These are phyloP conservation scores for Scorias spongiosa DNA, from an alignment of 2,329 filamentous ascomycete species.

Conservation along the genomic window DNA sequence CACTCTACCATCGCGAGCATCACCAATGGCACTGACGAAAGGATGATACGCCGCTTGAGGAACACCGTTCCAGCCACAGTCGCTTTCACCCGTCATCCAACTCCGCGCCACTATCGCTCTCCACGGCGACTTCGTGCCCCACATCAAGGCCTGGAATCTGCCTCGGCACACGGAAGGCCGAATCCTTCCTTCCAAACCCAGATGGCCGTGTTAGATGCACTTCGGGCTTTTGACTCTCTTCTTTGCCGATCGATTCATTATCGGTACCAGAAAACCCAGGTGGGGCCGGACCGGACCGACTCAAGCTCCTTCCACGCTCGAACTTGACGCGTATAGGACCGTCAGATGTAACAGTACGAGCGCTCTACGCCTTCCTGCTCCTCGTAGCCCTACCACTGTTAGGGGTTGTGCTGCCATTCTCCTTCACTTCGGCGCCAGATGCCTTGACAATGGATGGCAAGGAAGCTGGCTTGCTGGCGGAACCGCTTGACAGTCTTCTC, in stretches of 20 bases:
- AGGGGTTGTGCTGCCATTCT: constrained; percentile 26
- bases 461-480: constrained; percentile 12
- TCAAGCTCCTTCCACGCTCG: too few species aligned
- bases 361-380: constrained; percentile 53
- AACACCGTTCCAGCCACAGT: too few species aligned
- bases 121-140: not conserved
- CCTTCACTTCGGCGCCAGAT: constrained; percentile 22
- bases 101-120: not conserved
- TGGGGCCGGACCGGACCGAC: too few species aligned
- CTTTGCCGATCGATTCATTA: too few species aligned
- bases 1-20: too few species aligned
- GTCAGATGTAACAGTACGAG: not conserved
- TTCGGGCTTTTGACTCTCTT: too few species aligned
- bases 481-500: constrained; percentile 34
- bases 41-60: too few species aligned
- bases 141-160: not conserved
- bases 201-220: not conserved
- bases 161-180: not conserved
- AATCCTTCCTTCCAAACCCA: not conserved
- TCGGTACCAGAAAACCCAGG: too few species aligned
- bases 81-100: too few species aligned
- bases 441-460: not conserved
- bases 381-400: constrained; percentile 47
- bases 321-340: too few species aligned
- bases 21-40: too few species aligned